A percentile compares a stretch with the other conserved stretches of the same genome.
phyloP scores from a whole-genome alignment of 2,329 filamentous ascomycete genomes.

The Arthrobotrys sinensis region DNA sequence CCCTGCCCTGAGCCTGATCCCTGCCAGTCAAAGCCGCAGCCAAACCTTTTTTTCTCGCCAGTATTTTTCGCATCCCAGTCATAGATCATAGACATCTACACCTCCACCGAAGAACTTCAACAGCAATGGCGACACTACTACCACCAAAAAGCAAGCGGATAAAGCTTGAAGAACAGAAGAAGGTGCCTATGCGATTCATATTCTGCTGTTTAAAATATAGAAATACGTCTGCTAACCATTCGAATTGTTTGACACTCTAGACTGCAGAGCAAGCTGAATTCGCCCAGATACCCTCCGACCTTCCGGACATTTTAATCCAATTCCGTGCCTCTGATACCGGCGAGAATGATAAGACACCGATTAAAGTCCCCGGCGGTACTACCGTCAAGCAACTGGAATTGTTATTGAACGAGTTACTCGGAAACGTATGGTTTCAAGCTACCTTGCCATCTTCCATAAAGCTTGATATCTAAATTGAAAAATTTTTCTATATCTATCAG shows the following conservation, averaged over 20 bases:
- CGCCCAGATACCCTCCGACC: conserved; percentile 62
- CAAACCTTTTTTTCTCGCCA: conserved; percentile 7
- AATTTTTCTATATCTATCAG: conserved; percentile 39
- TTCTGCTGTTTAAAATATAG: neutral
- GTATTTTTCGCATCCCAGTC: neutral
- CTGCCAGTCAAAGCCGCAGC: neutral
- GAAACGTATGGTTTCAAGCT: conserved; percentile 59
- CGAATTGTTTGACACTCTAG: conserved; percentile 3
- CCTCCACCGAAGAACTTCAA: neutral
- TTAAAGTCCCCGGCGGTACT: conserved; percentile 64
- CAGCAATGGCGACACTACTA: conserved; percentile 63
- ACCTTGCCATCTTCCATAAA: too few relatives aligned
- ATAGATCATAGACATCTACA: conserved; percentile 35
- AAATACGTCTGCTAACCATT: neutral
- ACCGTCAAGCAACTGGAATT: conserved; percentile 64
- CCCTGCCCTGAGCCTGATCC: too few relatives aligned
- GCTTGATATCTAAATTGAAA: too few relatives aligned
- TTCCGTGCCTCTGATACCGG: conserved; percentile 64
- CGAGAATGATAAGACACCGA: conserved; percentile 63
- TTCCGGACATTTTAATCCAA: conserved; percentile 64
- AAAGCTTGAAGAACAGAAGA: conserved; percentile 64
- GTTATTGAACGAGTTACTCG: conserved; percentile 64
- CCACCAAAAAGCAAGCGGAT: conserved; percentile 64
- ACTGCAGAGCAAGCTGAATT: conserved; percentile 63
- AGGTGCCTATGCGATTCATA: conserved; percentile 29